A percentile compares a stretch with the other conserved stretches of the same genome.
These are phyloP conservation scores for Tolypocladium nubicola DNA, from an alignment of 2,329 filamentous ascomycete genomes.

Conservation along the genomic window DNA sequence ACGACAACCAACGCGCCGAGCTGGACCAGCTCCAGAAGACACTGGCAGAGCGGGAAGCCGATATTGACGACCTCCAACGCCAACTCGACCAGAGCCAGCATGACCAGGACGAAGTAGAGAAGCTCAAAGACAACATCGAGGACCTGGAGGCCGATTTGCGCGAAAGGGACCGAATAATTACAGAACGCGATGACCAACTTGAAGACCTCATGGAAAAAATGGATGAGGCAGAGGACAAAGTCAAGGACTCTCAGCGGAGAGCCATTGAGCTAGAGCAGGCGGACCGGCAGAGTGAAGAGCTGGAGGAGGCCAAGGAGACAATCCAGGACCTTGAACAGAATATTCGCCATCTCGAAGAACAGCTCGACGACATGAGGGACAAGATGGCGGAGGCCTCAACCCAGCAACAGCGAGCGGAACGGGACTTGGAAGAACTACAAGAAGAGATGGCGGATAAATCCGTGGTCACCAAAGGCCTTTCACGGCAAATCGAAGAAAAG, in stretches of 20 bases:
- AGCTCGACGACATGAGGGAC: slow-evolving; percentile 43
- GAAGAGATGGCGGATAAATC: slow-evolving; percentile 75
- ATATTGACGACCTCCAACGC: slow-evolving; percentile 49
- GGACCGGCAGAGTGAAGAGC: slow-evolving; percentile 36
- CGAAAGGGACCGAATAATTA: slow-evolving; percentile 63
- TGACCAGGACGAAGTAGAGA: slow-evolving; percentile 49
- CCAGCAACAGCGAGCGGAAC: slow-evolving; percentile 47
- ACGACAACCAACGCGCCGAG: slow-evolving; percentile 56
- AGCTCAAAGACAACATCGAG: slow-evolving; percentile 61
- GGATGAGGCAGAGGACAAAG: slow-evolving; percentile 44
- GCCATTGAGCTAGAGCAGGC: slow-evolving; percentile 47
- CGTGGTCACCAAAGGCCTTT: slow-evolving; percentile 62
- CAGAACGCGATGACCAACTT: slow-evolving; percentile 65
- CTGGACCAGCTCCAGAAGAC: slow-evolving; percentile 45
- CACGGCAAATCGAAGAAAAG: slow-evolving; percentile 65
- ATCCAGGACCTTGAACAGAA: slow-evolving; percentile 48
- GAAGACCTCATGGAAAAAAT: slow-evolving; percentile 51
- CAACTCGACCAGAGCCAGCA: slow-evolving; percentile 47
- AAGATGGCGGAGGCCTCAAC: slow-evolving; percentile 41
- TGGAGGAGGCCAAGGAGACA: slow-evolving; percentile 45
- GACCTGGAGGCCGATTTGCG: slow-evolving; percentile 68
- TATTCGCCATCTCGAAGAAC: slow-evolving; percentile 41
- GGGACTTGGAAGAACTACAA: slow-evolving; percentile 54
- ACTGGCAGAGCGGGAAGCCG: slow-evolving; percentile 47
- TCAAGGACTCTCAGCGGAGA: slow-evolving; percentile 43